Percentiles rank a stretch among this genome's conserved stretches.
phyloP scores from a whole-genome alignment of 371 early-diverging fungal genomes.

The Mortierella polycephala region DNA sequence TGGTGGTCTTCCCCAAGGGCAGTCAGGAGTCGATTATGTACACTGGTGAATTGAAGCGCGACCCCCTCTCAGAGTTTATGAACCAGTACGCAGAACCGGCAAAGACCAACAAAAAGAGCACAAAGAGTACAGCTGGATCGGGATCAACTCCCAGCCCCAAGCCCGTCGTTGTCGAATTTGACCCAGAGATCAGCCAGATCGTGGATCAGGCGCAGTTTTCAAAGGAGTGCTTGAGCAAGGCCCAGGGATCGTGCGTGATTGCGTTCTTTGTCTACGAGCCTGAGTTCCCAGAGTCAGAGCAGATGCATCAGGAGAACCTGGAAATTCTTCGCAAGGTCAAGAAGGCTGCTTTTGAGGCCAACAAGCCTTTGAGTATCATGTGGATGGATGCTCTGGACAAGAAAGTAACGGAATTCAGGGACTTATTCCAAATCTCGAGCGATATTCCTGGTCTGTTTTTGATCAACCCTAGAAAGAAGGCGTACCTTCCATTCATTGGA shows the following conservation, averaged over 20 bases:
- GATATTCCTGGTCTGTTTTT: conserved; percentile 77
- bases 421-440: conserved; percentile 73
- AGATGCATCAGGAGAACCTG: conserved; percentile 64
- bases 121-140: conserved; percentile 37
- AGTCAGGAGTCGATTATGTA: conserved; percentile 51
- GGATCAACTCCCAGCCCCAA: conserved; percentile 21
- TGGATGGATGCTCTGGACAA: conserved; percentile 74
- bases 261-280: conserved; percentile 71
- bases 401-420: conserved; percentile 62
- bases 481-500: conserved; percentile 76
- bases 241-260: conserved; percentile 67
- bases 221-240: conserved; percentile 58
- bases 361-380: conserved; percentile 60
- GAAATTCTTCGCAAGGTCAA: conserved; percentile 62
- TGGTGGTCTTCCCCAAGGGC: conserved; percentile 69
- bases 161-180: conserved; percentile 48
- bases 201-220: conserved; percentile 62
- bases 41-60: conserved; percentile 61
- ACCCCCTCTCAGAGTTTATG: conserved; percentile 66
- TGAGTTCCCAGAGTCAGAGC: conserved; percentile 66
- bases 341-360: conserved; percentile 52
- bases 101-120: conserved; percentile 25
- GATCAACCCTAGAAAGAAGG: conserved; percentile 71
- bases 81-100: conserved; percentile 63
- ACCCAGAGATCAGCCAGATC: conserved; percentile 61